Evolutionary conservation across 768 basidiomycete genomes (phyloP).

Genomic region (Xerocomellus dryophilus): DNA sequence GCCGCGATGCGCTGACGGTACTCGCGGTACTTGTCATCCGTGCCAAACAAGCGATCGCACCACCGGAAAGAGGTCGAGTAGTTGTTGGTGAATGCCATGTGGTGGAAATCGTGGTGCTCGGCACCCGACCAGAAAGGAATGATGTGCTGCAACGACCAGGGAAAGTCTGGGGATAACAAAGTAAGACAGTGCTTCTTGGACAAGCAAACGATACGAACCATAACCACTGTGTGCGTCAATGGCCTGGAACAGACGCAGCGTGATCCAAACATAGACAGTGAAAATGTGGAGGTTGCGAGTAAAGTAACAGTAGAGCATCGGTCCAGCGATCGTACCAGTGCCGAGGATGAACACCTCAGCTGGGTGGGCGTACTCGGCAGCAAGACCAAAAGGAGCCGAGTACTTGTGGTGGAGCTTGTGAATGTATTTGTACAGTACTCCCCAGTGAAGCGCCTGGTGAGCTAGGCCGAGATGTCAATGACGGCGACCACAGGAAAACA

Average conservation of each 20-base stretch:
- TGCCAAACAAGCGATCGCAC: constrained; percentile 88
- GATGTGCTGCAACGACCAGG: constrained; percentile 92
- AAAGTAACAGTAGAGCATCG: constrained; percentile 80
- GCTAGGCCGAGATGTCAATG: constrained; percentile 42
- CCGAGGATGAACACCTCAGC: constrained; percentile 95
- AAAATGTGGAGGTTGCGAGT: constrained; percentile 77
- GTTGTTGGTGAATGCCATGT: constrained; percentile 94
- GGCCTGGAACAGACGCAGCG: constrained; percentile 91
- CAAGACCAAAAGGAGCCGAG: constrained; percentile 94
- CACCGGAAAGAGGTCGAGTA: constrained; percentile 92
- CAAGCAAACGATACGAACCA: constrained; percentile 46
- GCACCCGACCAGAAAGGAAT: constrained; percentile 97
- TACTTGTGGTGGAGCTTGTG: constrained; percentile 99
- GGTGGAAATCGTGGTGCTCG: constrained; percentile 98
- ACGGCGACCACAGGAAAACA: neutral
- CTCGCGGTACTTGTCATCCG: constrained; percentile 83
- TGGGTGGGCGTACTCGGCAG: constrained; percentile 97
- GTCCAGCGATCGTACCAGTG: constrained; percentile 85
- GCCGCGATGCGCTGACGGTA: constrained; percentile 68
- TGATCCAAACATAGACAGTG: constrained; percentile 93
- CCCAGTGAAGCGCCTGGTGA: constrained; percentile 86
- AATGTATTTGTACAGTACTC: constrained; percentile 83
- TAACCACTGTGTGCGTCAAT: constrained; percentile 97
- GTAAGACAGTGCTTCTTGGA: neutral
- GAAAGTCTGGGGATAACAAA: constrained; percentile 64